Conservation (phyloP, 1,139 yeast species). For the Eremothecium coryli region DNA sequence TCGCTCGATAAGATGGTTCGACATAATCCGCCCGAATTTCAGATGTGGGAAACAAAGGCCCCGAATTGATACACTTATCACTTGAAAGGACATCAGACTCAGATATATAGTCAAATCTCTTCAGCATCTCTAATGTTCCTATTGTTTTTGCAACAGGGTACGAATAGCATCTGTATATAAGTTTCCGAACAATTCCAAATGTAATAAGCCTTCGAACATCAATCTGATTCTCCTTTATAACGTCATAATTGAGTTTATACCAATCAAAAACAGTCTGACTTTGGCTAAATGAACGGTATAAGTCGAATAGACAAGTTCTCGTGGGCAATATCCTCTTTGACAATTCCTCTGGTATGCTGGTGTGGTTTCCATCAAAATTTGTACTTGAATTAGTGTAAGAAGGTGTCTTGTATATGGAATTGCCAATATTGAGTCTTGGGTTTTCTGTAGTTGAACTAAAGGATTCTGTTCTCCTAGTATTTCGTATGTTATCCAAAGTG, state of each 20-base stretch:
- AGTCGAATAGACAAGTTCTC: constrained; percentile 55
- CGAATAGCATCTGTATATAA: constrained; percentile 71
- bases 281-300: constrained; percentile 71
- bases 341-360: constrained; percentile 2
- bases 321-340: constrained; percentile 39
- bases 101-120: constrained; percentile 2
- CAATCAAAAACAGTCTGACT: constrained; percentile 75
- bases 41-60: constrained; percentile 23
- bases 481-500: constrained; percentile 3
- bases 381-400: constrained; percentile 7
- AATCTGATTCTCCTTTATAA: constrained; percentile 52
- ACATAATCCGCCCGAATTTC: constrained; percentile 21
- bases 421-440: constrained; percentile 9
- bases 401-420: constrained; percentile 9
- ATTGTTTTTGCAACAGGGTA: constrained; percentile 50
- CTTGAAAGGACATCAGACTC: constrained; percentile 1
- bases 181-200: constrained; percentile 75
- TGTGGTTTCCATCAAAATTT: constrained; percentile 7
- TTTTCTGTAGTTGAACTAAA: constrained; percentile 6
- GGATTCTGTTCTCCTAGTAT: constrained; percentile 7
- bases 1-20: constrained; percentile 5
- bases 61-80: constrained; percentile 3
- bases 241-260: constrained; percentile 57
- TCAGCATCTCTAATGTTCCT: constrained; percentile 8
- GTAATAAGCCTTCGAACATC: constrained; percentile 79